Evolutionary conservation across 768 basidiomycete genomes (phyloP).

Genomic region (Candolleomyces eurysporus): DNA sequence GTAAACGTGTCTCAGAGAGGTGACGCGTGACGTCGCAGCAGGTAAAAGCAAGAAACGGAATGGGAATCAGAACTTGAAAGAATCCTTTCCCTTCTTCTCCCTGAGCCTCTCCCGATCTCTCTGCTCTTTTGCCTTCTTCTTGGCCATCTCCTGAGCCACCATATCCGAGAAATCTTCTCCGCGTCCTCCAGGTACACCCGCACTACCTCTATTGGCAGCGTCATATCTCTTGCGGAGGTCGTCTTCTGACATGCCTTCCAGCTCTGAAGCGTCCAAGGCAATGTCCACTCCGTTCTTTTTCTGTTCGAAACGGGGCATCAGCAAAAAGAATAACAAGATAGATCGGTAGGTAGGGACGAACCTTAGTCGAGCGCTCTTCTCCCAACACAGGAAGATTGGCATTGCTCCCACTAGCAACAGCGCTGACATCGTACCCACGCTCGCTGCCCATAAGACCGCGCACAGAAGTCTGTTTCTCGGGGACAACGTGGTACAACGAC

Average conservation of each 20-base stretch:
- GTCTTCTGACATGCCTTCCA: constrained; percentile 89
- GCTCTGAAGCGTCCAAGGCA: constrained; percentile 82
- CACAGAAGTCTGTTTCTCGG: constrained; percentile 84
- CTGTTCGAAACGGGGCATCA: constrained; percentile 34
- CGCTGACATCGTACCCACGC: constrained; percentile 87
- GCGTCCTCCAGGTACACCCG: constrained; percentile 71
- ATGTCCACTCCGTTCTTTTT: constrained; percentile 93
- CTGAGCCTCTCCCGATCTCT: constrained; percentile 51
- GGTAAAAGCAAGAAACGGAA: background rate
- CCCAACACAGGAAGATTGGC: constrained; percentile 76
- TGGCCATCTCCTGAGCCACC: constrained; percentile 82
- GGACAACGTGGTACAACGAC: constrained; percentile 90
- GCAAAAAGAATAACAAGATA: constrained; percentile 10
- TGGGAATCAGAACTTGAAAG: constrained; percentile 38
- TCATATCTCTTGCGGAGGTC: constrained; percentile 89
- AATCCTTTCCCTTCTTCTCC: constrained; percentile 70
- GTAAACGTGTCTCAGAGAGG: background rate
- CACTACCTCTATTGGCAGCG: constrained; percentile 61
- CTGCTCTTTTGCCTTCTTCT: constrained; percentile 82
- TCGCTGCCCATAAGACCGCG: constrained; percentile 97
- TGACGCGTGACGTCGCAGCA: background rate
- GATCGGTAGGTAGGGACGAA: constrained; percentile 32
- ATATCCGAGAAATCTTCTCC: constrained; percentile 86
- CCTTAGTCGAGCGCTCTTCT: constrained; percentile 90
- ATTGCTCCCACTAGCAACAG: constrained; percentile 52